These are phyloP conservation scores for Nakazawaea molendinolei DNA, from an alignment of 805 yeast genomes.

Conservation along the genomic window DNA sequence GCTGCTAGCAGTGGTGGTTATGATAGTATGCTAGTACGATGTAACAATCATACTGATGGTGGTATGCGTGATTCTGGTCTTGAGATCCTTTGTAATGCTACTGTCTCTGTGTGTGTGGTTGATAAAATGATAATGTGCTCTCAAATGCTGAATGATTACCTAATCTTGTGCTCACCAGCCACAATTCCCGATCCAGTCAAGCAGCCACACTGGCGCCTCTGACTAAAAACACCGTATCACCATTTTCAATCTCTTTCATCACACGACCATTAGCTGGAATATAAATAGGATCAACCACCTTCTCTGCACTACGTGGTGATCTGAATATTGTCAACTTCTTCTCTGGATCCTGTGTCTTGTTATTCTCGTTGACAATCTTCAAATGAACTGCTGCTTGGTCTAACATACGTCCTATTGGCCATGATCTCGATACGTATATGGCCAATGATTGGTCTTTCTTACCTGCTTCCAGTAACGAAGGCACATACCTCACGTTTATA, in stretches of 20 bases:
- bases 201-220: slow-evolving; percentile 37
- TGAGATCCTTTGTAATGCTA: no score
- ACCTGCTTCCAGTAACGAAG: slow-evolving; percentile 13
- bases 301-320: slow-evolving; percentile 20
- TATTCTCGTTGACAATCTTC: slow-evolving; percentile 43
- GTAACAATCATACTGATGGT: no score
- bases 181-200: no score
- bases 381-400: slow-evolving; percentile 45
- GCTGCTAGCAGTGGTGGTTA: no score
- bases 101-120: no score
- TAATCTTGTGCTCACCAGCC: no score
- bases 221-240: slow-evolving; percentile 46
- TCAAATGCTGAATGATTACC: no score
- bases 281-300: slow-evolving; percentile 16
- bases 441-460: slow-evolving; percentile 18
- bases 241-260: slow-evolving; percentile 33
- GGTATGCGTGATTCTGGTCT: no score
- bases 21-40: no score
- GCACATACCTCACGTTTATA: slow-evolving; percentile 38
- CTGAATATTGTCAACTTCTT: slow-evolving; percentile 44
- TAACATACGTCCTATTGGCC: slow-evolving; percentile 56
- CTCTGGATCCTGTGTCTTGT: slow-evolving; percentile 31
- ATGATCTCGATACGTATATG: slow-evolving; percentile 42
- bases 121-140: no score
- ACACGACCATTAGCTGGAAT: slow-evolving; percentile 34